Percentiles rank a stretch among this genome's conserved stretches.
Conservation (phyloP, 2,329 filamentous ascomycete species). For the Trichoderma sp. region DNA sequence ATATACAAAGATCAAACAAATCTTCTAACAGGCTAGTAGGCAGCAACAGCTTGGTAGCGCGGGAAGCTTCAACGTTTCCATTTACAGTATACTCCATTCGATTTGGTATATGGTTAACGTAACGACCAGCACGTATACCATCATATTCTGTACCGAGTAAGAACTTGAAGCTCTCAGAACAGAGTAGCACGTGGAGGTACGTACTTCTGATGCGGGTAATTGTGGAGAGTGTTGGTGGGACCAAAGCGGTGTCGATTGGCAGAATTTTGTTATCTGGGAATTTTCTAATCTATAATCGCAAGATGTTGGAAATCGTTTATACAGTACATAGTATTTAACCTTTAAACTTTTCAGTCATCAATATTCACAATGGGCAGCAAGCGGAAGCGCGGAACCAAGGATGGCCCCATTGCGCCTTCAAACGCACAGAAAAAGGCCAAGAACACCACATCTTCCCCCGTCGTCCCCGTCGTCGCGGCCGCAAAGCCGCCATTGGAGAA, state of each 20-base stretch:
- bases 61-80: background rate
- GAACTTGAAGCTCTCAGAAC: background rate
- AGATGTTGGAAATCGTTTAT: slow-evolving; percentile 8
- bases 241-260: slow-evolving; percentile 6
- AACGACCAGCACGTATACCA: background rate
- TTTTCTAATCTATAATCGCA: slow-evolving; percentile 19
- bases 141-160: background rate
- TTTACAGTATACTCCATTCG: background rate
- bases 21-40: background rate
- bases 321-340: slow-evolving; percentile 4
- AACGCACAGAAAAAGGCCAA: slow-evolving; percentile 40
- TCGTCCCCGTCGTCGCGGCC: slow-evolving; percentile 27
- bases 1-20: background rate
- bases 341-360: slow-evolving; percentile 23
- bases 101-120: background rate
- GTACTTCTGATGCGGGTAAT: slow-evolving; percentile 1
- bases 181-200: slow-evolving; percentile 6
- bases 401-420: slow-evolving; percentile 32
- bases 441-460: slow-evolving; percentile 31
- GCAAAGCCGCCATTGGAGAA: slow-evolving; percentile 39
- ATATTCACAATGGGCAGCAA: slow-evolving; percentile 38
- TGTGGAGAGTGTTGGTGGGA: background rate
- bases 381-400: slow-evolving; percentile 40
- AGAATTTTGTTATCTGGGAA: slow-evolving; percentile 26
- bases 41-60: background rate